These are phyloP conservation scores for Torrubiella hemipterigena DNA, from an alignment of 2,329 filamentous ascomycete genomes.

Conservation along the genomic window DNA sequence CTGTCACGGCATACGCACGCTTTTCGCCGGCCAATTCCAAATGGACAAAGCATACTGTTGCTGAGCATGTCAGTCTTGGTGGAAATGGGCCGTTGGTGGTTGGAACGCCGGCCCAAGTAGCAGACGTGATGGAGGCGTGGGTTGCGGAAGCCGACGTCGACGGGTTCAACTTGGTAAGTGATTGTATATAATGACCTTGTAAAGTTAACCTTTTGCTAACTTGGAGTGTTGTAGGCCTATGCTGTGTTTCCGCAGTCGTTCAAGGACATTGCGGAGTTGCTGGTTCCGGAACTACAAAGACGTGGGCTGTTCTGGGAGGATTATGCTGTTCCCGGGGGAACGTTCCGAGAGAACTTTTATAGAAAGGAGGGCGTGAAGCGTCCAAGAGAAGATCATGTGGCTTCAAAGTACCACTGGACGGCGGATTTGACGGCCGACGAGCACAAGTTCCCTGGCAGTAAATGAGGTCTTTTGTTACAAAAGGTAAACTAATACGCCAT, in stretches of 20 bases:
- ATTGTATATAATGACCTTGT: background rate
- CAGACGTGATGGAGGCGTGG: conserved; percentile 57
- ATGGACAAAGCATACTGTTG: conserved; percentile 63
- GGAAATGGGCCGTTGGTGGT: conserved; percentile 54
- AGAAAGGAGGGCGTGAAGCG: conserved; percentile 34
- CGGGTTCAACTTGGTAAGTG: conserved; percentile 59
- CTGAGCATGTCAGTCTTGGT: conserved; percentile 55
- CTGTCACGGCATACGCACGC: conserved; percentile 41
- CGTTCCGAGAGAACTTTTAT: conserved; percentile 50
- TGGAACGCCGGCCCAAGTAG: conserved; percentile 52
- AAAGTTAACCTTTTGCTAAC: conserved; percentile 1
- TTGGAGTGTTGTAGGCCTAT: conserved; percentile 34
- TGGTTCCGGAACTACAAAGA: conserved; percentile 50
- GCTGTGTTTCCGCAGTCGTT: conserved; percentile 56
- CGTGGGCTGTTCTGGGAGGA: conserved; percentile 46
- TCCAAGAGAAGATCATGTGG: conserved; percentile 38
- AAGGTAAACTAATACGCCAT: no score
- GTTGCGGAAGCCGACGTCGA: conserved; percentile 58
- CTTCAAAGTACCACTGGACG: conserved; percentile 33
- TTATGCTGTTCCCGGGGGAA: conserved; percentile 42
- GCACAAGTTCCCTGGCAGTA: conserved; percentile 16
- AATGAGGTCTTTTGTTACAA: no score
- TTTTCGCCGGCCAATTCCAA: conserved; percentile 48
- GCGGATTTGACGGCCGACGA: conserved; percentile 15
- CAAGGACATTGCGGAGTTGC: conserved; percentile 52